These are phyloP conservation scores for Pythium scleroteichum DNA, from an alignment of 352 stramenopile species.

Conservation along the genomic window DNA sequence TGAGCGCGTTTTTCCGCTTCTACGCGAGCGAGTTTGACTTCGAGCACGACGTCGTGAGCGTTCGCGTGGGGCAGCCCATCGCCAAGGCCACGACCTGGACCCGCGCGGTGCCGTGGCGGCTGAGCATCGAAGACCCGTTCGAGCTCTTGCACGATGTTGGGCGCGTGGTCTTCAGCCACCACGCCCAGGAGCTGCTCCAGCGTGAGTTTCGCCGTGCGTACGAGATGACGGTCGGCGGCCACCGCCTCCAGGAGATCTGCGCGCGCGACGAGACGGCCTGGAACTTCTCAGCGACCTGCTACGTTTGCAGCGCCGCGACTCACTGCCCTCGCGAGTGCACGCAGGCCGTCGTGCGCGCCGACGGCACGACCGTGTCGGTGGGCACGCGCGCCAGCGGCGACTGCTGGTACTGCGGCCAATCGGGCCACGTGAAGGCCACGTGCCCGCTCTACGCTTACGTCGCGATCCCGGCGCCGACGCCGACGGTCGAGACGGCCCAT, in stretches of 20 bases:
- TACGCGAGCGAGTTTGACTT: conserved; percentile 96
- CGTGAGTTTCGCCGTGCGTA: conserved; percentile 65
- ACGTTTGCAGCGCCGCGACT: conserved; percentile 55
- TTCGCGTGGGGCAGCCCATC: conserved; percentile 73
- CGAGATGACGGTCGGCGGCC: conserved; percentile 42
- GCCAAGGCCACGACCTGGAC: conserved; percentile 77
- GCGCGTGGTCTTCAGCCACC: conserved; percentile 73
- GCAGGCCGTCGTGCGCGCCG: conserved; percentile 24
- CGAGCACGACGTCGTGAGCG: conserved; percentile 92
- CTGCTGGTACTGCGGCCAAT: conserved; percentile 81
- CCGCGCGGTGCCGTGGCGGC: conserved; percentile 60
- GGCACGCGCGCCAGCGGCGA: conserved; percentile 35
- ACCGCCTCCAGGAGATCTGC: conserved; percentile 62
- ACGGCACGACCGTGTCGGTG: conserved; percentile 19
- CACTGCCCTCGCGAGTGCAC: conserved; percentile 64
- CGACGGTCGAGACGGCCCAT: background rate
- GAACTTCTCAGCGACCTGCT: conserved; percentile 53
- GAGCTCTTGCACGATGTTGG: conserved; percentile 80
- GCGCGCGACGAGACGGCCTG: conserved; percentile 46
- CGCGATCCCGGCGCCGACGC: conserved; percentile 12
- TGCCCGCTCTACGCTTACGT: conserved; percentile 54
- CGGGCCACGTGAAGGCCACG: conserved; percentile 71
- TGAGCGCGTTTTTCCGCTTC: conserved; percentile 97
- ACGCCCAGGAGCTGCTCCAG: conserved; percentile 60
- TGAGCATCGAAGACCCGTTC: conserved; percentile 89